These are phyloP conservation scores for Triglochin maritima DNA, from an alignment of 106 monocot genomes.

Conservation along the genomic window DNA sequence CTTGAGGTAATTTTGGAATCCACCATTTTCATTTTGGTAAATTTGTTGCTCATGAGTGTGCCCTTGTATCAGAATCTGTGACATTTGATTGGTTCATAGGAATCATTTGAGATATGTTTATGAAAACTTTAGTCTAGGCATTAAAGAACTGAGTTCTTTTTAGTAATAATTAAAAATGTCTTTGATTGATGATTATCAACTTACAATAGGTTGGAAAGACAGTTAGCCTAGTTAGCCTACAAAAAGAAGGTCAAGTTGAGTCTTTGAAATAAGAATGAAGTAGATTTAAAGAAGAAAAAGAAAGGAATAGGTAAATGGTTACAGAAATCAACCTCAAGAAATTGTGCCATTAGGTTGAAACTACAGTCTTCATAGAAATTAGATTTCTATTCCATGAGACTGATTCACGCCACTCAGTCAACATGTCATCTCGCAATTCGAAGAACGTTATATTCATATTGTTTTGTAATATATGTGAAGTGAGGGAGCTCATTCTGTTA, in stretches of 20 bases:
- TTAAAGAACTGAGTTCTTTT: background rate
- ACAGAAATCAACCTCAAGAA: too few species aligned
- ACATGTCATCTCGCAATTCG: too few species aligned
- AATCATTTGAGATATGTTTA: background rate
- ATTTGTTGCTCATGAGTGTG: background rate
- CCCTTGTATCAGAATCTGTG: background rate
- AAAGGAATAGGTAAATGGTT: too few species aligned
- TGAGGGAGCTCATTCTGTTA: too few species aligned
- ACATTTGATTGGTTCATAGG: background rate
- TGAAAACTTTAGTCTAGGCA: too few species aligned
- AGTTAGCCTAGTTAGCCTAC: background rate
- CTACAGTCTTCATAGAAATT: too few species aligned
- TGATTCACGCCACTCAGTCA: too few species aligned
- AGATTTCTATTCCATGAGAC: too few species aligned
- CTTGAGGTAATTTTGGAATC: constrained; percentile 56
- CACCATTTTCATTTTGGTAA: background rate
- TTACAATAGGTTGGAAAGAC: background rate
- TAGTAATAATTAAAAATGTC: background rate
- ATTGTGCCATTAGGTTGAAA: too few species aligned
- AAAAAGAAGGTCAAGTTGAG: background rate
- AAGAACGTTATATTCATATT: too few species aligned
- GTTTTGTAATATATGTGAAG: too few species aligned
- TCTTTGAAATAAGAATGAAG: background rate
- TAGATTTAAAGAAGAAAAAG: too few species aligned
- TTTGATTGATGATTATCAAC: background rate